These are phyloP conservation scores for Kwoniella sp. DNA, from an alignment of 768 basidiomycete genomes.

Conservation along the genomic window DNA sequence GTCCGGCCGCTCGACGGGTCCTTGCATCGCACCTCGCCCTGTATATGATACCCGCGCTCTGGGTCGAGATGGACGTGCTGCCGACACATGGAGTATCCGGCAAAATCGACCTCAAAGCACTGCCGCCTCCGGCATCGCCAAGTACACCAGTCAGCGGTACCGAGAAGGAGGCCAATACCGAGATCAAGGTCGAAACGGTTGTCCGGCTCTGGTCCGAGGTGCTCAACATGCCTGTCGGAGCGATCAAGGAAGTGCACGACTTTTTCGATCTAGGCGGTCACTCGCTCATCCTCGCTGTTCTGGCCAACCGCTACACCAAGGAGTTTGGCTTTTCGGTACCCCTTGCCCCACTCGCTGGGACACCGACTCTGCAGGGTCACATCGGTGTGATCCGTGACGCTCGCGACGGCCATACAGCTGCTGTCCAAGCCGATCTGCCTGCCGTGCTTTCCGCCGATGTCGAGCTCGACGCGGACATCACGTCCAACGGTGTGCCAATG, in stretches of 20 bases:
- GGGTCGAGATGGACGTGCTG: slow-evolving; percentile 23
- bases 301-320: slow-evolving; percentile 20
- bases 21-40: slow-evolving; percentile 10
- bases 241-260: slow-evolving; percentile 19
- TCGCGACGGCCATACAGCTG: slow-evolving; percentile 20
- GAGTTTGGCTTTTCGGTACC: slow-evolving; percentile 28
- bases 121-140: slow-evolving; percentile 20
- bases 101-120: slow-evolving; percentile 26
- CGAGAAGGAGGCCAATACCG: slow-evolving; percentile 22
- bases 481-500: slow-evolving; percentile 9
- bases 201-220: slow-evolving; percentile 19
- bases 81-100: slow-evolving; percentile 25
- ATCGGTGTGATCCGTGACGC: slow-evolving; percentile 13
- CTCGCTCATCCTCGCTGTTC: slow-evolving; percentile 20
- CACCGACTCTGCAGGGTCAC: slow-evolving; percentile 21
- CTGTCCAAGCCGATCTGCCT: slow-evolving; percentile 24
- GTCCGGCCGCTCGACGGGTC: slow-evolving; percentile 16
- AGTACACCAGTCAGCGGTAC: slow-evolving; percentile 1
- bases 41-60: slow-evolving; percentile 24
- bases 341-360: slow-evolving; percentile 21
- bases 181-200: slow-evolving; percentile 15
- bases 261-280: slow-evolving; percentile 31
- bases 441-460: slow-evolving; percentile 14
- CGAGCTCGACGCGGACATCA: slow-evolving; percentile 19
- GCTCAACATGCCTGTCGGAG: slow-evolving; percentile 19